These are phyloP conservation scores for Xerocomus spinulosus DNA, from an alignment of 768 basidiomycete genomes.

Conservation along the genomic window DNA sequence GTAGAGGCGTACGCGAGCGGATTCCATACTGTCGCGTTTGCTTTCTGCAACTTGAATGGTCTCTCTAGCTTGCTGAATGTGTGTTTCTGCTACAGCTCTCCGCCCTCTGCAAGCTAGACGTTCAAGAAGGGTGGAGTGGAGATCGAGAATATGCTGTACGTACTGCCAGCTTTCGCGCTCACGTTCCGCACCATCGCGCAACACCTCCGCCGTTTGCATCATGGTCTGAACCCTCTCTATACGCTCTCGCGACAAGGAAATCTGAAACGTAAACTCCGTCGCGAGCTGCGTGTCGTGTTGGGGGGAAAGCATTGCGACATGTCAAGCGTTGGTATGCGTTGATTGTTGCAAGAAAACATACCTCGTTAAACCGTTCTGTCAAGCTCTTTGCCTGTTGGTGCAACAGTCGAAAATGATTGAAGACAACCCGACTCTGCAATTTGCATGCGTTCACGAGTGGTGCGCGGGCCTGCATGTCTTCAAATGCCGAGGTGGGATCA, in stretches of 20 bases:
- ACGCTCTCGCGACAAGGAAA: not conserved
- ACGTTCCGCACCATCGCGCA: not conserved
- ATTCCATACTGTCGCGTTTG: slow-evolving; percentile 11
- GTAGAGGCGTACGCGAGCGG: slow-evolving; percentile 11
- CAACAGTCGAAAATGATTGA: slow-evolving; percentile 3
- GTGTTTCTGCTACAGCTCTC: slow-evolving; percentile 1
- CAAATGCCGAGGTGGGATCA: slow-evolving; percentile 2
- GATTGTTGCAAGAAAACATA: not conserved
- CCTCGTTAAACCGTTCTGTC: slow-evolving; percentile 7
- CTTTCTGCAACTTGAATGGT: slow-evolving; percentile 10
- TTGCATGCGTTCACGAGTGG: slow-evolving; percentile 5
- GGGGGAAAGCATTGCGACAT: too few relatives aligned
- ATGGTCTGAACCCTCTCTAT: not conserved
- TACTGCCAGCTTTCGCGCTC: slow-evolving; percentile 8
- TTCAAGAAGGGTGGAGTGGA: not conserved
- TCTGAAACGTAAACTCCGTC: slow-evolving; percentile 12
- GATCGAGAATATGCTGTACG: not conserved
- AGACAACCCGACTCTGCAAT: slow-evolving; percentile 6
- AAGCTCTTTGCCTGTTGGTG: slow-evolving; percentile 7
- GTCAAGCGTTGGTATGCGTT: too few relatives aligned
- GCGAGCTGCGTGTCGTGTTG: slow-evolving; percentile 1
- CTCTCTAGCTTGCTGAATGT: slow-evolving; percentile 10
- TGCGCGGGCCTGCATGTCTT: not conserved
- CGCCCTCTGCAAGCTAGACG: not conserved
- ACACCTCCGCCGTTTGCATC: not conserved